Conservation (phyloP, 805 yeast species). For the Komagataella populi region DNA sequence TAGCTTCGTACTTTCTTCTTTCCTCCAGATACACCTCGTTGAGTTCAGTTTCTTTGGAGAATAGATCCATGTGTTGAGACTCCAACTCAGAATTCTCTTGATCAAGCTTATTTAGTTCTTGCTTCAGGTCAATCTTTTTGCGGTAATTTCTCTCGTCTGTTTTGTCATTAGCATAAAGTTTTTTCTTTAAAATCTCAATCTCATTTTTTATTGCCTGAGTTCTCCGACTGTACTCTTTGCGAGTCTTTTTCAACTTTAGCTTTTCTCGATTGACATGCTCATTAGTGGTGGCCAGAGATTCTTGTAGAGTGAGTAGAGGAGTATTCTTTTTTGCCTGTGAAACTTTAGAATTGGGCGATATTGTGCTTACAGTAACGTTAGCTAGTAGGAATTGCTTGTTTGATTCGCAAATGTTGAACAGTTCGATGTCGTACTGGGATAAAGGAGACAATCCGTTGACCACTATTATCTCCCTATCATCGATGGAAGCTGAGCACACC, state of each 20-base stretch:
- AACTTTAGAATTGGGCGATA: conserved; percentile 17
- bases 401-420: conserved; percentile 19
- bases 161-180: conserved; percentile 27
- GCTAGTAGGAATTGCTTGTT: conserved; percentile 17
- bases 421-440: conserved; percentile 48
- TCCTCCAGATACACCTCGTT: conserved; percentile 23
- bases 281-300: conserved; percentile 51
- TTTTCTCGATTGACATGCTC: conserved; percentile 45
- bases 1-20: conserved; percentile 23
- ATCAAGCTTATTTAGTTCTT: conserved; percentile 26
- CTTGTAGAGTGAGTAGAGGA: conserved; percentile 52
- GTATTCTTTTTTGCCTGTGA: conserved; percentile 23
- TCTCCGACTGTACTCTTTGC: conserved; percentile 44
- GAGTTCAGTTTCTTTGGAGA: conserved; percentile 22
- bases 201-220: conserved; percentile 38
- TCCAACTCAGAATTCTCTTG: conserved; percentile 20
- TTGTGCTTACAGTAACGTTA: conserved; percentile 19
- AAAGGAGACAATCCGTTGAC: conserved; percentile 54
- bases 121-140: conserved; percentile 36
- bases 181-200: conserved; percentile 35
- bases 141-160: conserved; percentile 45
- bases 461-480: conserved; percentile 36
- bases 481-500: conserved; percentile 34
- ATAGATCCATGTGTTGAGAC: conserved; percentile 18
- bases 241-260: conserved; percentile 38